phyloP scores from a whole-genome alignment of 768 basidiomycete genomes.

The Amanita inopinata region DNA sequence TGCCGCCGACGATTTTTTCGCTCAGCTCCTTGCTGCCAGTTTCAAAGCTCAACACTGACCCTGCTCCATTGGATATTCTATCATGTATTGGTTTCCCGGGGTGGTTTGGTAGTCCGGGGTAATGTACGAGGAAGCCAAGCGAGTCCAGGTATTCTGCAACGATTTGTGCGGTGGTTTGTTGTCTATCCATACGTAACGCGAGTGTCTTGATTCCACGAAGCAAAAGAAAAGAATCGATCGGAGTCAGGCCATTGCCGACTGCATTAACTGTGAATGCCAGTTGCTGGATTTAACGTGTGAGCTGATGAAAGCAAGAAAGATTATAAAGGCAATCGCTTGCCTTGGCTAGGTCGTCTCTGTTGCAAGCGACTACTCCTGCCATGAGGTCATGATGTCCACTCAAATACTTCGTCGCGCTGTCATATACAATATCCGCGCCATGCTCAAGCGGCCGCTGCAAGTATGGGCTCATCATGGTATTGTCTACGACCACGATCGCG shows the following conservation, averaged over 20 bases:
- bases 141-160: slow-evolving; percentile 81
- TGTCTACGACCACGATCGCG: slow-evolving; percentile 85
- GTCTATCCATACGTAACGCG: slow-evolving; percentile 91
- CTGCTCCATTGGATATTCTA: slow-evolving; percentile 83
- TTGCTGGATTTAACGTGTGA: slow-evolving; percentile 36
- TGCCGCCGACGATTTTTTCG: slow-evolving; percentile 87
- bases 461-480: slow-evolving; percentile 99
- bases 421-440: slow-evolving; percentile 95
- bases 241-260: slow-evolving; percentile 88
- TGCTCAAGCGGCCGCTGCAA: slow-evolving; percentile 91
- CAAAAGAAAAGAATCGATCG: slow-evolving; percentile 94
- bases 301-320: slow-evolving; percentile 5
- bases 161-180: slow-evolving; percentile 70
- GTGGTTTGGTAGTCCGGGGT: slow-evolving; percentile 80
- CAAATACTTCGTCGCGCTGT: slow-evolving; percentile 95
- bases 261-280: slow-evolving; percentile 89
- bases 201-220: slow-evolving; percentile 95
- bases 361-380: slow-evolving; percentile 93
- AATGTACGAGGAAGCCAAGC: slow-evolving; percentile 86
- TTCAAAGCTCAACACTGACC: slow-evolving; percentile 90
- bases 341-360: slow-evolving; percentile 85
- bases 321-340: slow-evolving; percentile 25
- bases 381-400: slow-evolving; percentile 98
- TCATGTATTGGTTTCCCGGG: slow-evolving; percentile 84
- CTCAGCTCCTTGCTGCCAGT: slow-evolving; percentile 87